phyloP scores from a whole-genome alignment of 345 rosid genomes.

The Eucalyptus erythrocorys region DNA sequence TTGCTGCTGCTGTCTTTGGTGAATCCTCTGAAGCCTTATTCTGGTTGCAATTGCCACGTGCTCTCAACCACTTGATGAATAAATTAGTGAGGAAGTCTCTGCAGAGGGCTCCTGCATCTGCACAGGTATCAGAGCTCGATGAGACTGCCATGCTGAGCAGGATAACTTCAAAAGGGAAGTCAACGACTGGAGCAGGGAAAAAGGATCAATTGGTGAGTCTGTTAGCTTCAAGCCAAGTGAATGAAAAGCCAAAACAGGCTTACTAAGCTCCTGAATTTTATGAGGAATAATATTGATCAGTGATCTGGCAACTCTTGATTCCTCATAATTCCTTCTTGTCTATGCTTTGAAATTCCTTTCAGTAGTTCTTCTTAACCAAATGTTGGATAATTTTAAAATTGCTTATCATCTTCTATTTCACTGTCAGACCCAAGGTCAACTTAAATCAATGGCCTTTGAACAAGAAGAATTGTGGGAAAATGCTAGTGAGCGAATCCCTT shows the following conservation, averaged over 20 bases:
- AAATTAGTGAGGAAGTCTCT: conserved; percentile 46
- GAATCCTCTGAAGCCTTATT: conserved; percentile 85
- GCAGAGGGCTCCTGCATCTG: conserved; percentile 22
- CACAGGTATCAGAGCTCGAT: conserved; percentile 20
- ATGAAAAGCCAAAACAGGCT: background rate
- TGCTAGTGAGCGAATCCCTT: conserved; percentile 80
- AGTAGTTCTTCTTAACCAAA: background rate
- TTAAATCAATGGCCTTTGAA: conserved; percentile 73
- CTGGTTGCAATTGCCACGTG: conserved; percentile 93
- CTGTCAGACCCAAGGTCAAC: conserved; percentile 54
- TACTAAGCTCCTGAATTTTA: background rate
- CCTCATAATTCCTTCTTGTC: background rate
- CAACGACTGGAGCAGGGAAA: conserved; percentile 20
- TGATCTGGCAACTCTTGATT: background rate
- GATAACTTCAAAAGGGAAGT: conserved; percentile 46
- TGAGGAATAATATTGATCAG: background rate
- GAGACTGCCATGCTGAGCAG: conserved; percentile 38
- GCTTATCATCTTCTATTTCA: background rate
- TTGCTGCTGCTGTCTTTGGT: conserved; percentile 95
- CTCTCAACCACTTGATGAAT: conserved; percentile 66
- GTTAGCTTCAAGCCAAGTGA: background rate
- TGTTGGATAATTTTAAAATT: background rate
- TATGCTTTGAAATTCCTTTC: background rate
- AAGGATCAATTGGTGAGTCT: conserved; percentile 45
- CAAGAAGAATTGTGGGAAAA: conserved; percentile 82